Evolutionary conservation across 805 yeast species (phyloP).

Genomic region (Starmerella sp.): DNA sequence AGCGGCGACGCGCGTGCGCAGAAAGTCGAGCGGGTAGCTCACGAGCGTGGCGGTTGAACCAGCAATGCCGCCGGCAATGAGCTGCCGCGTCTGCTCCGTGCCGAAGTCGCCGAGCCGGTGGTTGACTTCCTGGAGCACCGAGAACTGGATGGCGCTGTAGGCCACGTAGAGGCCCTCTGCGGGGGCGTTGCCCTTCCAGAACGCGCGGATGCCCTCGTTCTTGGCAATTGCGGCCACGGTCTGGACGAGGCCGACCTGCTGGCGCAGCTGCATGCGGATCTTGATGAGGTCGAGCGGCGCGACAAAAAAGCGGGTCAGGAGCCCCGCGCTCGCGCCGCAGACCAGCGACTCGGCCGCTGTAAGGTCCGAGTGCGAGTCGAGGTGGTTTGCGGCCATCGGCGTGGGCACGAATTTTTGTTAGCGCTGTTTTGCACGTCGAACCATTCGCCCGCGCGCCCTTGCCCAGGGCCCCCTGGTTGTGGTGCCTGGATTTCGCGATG

Average conservation of each 20-base stretch:
- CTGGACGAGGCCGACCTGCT: slow-evolving; percentile 8
- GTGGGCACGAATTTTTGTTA: neutral
- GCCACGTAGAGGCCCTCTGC: slow-evolving; percentile 76
- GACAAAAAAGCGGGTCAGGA: slow-evolving; percentile 46
- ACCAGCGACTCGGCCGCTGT: slow-evolving; percentile 43
- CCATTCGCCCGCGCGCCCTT: neutral
- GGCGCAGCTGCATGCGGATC: slow-evolving; percentile 58
- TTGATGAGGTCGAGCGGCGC: slow-evolving; percentile 76
- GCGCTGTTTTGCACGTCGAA: neutral
- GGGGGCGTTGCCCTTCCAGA: slow-evolving; percentile 97
- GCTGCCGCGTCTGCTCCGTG: slow-evolving; percentile 34
- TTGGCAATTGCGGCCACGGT: slow-evolving; percentile 36
- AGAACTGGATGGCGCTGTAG: slow-evolving; percentile 79
- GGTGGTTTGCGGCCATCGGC: slow-evolving; percentile 17
- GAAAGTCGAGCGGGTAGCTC: slow-evolving; percentile 85
- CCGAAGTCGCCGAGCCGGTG: slow-evolving; percentile 6
- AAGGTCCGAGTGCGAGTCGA: slow-evolving; percentile 38
- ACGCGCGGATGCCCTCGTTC: slow-evolving; percentile 59
- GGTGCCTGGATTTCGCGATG: too few relatives aligned
- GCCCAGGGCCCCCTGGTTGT: neutral
- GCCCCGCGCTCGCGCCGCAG: slow-evolving; percentile 66
- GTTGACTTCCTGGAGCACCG: slow-evolving; percentile 52
- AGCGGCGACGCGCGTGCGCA: slow-evolving; percentile 78
- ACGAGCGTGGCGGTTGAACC: slow-evolving; percentile 61
- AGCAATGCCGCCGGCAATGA: slow-evolving; percentile 61